Percentiles rank a stretch among this genome's conserved stretches.
These are phyloP conservation scores for Glycine soja DNA, from an alignment of 306 rosid species.

Conservation along the genomic window DNA sequence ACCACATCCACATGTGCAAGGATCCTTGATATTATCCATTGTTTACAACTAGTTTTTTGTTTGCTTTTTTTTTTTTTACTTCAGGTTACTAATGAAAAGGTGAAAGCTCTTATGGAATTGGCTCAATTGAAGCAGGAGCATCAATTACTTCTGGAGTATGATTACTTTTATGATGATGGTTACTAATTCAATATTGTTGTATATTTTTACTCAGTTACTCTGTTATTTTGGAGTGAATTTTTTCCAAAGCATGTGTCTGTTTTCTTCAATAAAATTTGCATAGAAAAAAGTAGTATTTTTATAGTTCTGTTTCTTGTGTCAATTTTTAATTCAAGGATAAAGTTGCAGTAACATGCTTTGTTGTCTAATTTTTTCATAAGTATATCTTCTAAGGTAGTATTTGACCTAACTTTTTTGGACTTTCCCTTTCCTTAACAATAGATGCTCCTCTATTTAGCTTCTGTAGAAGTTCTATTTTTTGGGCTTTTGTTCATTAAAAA, in stretches of 20 bases:
- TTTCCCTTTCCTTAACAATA: neutral
- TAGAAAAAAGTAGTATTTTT: neutral
- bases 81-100: constrained; percentile 98
- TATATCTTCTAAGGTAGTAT: constrained; percentile 8
- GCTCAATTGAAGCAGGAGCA: constrained; percentile 88
- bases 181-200: constrained; percentile 41
- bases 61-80: constrained; percentile 38
- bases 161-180: constrained; percentile 41
- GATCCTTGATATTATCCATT: constrained; percentile 33
- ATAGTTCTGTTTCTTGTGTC: constrained; percentile 8
- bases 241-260: constrained; percentile 21
- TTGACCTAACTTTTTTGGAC: neutral
- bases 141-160: constrained; percentile 78
- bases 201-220: constrained; percentile 6
- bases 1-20: neutral
- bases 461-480: neutral
- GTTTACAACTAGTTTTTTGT: constrained; percentile 34
- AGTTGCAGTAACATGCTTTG: constrained; percentile 14
- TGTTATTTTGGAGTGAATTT: constrained; percentile 28
- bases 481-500: neutral
- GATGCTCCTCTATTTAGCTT: neutral
- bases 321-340: constrained; percentile 43
- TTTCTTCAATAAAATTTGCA: constrained; percentile 14
- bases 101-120: constrained; percentile 86
- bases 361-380: constrained; percentile 7